Base-by-base conservation (phyloP, 768 basidiomycete genomes). In the Scleroderma bovista region DNA sequence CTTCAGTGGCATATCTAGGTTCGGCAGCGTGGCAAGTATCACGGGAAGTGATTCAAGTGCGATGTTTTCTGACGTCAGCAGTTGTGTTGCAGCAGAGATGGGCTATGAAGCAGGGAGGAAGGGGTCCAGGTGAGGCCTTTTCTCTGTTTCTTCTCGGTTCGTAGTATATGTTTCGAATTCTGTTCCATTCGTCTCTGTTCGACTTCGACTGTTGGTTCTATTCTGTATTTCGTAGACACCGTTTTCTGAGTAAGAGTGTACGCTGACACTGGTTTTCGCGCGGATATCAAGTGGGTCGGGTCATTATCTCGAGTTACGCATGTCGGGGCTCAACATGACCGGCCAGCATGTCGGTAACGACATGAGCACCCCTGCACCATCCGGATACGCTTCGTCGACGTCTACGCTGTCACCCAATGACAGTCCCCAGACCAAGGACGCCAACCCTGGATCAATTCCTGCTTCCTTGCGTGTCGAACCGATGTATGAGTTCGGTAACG, bases 11-110 rank as follows among this genome's bases (percentile, higher is more conserved):
- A 31, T 74, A 8, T 74, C 81, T 29, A 69, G 83, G 53, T 84
- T 83, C 57, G 75, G 80, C 3, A 84, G 82, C 3, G 75, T 84
- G 51, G 75, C 76, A 4, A 83, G 81, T 9, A 65, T 81, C 34
- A 75, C 77, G 8, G 80, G 80, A 22, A 83, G 81, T 60, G 80
- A 83, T 11, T 70, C 81, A 0, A 83, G 80, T 11, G 71, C 72
- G 7, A 72, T 75, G 53, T 78, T 69, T 44, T 72, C 78, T 8
- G 76, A 79, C 5, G 67, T 73, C 40, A 66, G 69, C 52, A 70
- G 66, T 32, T 66, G 66, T 57, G 64, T 60, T 42, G 64, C 59
- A 11, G 61, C 53, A 34, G 66, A 66, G 48, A 43, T 57, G 37
- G 64, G 51, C 3, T 69, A 60, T 32, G 67, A 65, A 57, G 48